A percentile compares a stretch with the other conserved stretches of the same genome.
These are phyloP conservation scores for Ambrosiella cleistominuta DNA, from an alignment of 2,329 filamentous ascomycete species.

Conservation along the genomic window DNA sequence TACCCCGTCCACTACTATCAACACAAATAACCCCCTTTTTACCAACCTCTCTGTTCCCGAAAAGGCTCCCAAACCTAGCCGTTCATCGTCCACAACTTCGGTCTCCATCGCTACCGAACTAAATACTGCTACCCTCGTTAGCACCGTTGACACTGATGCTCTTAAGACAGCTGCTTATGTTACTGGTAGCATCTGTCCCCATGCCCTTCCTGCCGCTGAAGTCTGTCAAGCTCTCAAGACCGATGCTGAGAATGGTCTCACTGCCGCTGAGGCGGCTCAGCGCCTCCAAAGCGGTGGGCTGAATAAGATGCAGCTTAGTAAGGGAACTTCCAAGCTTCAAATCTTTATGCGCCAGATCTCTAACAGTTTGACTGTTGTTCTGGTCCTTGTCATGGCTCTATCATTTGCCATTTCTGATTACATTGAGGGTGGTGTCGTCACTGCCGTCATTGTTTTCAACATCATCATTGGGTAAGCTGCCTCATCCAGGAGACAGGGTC, in stretches of 20 bases:
- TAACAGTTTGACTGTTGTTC: slow-evolving; percentile 58
- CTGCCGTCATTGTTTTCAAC: slow-evolving; percentile 48
- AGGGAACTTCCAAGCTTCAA: slow-evolving; percentile 55
- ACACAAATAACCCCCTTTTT: neutral
- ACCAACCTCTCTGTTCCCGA: neutral
- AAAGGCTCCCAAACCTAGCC: slow-evolving; percentile 1
- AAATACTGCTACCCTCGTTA: slow-evolving; percentile 9
- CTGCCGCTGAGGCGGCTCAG: slow-evolving; percentile 41
- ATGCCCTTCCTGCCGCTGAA: slow-evolving; percentile 16
- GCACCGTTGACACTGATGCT: slow-evolving; percentile 2
- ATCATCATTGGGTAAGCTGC: slow-evolving; percentile 42
- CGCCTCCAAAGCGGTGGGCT: slow-evolving; percentile 49
- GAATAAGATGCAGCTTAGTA: slow-evolving; percentile 54
- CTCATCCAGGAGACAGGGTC: neutral
- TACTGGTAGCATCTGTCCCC: slow-evolving; percentile 14
- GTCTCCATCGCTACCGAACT: slow-evolving; percentile 3
- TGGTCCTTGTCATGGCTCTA: slow-evolving; percentile 56
- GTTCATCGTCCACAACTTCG: slow-evolving; percentile 5
- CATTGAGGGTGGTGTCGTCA: slow-evolving; percentile 45
- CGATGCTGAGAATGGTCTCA: slow-evolving; percentile 41
- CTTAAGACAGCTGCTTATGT: slow-evolving; percentile 1
- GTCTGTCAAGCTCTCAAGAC: slow-evolving; percentile 24
- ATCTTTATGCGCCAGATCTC: slow-evolving; percentile 62
- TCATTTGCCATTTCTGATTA: slow-evolving; percentile 49
- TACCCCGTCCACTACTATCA: slow-evolving; percentile 4